Base-by-base conservation (phyloP, 2,329 filamentous ascomycete species). In the Hypoxylon sp. region DNA sequence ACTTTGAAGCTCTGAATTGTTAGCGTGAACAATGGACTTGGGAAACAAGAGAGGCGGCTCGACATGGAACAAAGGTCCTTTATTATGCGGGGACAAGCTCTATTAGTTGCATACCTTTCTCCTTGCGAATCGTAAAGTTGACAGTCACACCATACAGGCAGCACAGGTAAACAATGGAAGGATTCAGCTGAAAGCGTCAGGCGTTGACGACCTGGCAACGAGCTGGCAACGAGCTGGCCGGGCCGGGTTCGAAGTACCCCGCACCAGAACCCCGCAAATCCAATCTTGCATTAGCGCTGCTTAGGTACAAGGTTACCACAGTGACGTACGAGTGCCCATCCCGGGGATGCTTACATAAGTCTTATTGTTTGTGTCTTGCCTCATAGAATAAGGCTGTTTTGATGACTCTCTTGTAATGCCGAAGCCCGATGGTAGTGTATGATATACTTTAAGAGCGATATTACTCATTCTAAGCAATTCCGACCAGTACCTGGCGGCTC, bases 111-210 rank as follows among this genome's bases (percentile, higher is more conserved):
- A 63, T 63, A 34, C 29, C 48, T 45, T n/a, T n/a, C 54, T 45
- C 48, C 16, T 41, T 41, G 58, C 51, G 23, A 19, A 54, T 53
- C 57, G 57, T 65, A 14, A 53, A 34, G 48, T 52, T n/a, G n/a
- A n/a, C n/a, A n/a, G 23, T 47, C 43, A 23, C 50, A 12, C 53
- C 29, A 46, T 39, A n/a, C n/a, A n/a, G 25, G 25, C 37, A 34
- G 19, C n/a, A 29, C 30, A 21, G 41, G 54, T 67, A 63, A 67
- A 67, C 63, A 67, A 63, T 63, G 51, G 29, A 53, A 16, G 48
- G 47, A n/a, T n/a, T 63, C 64, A 67, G 64, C 64, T 67, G 64
- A 67, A 67, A 67, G 55, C 64, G 52, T 67, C 60, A 57, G 60
- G 61, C 37, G 52, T 53, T 52, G 52, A 57, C 52, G 41, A 56